Percentiles rank a stretch among this genome's conserved stretches.
Conservation (phyloP, 2,329 filamentous ascomycete genomes). For the Bipolaris victoriae region DNA sequence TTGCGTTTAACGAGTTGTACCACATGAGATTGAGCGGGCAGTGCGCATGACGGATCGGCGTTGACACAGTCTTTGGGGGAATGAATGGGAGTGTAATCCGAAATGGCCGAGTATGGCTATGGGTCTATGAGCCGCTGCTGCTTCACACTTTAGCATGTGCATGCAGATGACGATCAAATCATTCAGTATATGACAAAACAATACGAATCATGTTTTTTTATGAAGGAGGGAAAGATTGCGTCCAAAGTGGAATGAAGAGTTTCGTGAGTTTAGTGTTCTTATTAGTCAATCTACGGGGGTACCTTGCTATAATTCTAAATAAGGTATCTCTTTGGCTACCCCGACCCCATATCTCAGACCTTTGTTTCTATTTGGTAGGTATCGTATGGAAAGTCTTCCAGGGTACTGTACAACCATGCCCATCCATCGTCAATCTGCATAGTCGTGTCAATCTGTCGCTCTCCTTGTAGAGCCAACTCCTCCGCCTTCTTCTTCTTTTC, state of each 20-base stretch:
- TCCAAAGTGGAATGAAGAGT: neutral
- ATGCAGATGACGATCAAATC: slow-evolving; percentile 22
- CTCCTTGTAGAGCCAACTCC: slow-evolving; percentile 47
- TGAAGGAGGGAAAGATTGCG: neutral
- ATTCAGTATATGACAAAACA: slow-evolving; percentile 24
- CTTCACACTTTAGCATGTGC: slow-evolving; percentile 10
- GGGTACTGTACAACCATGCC: slow-evolving; percentile 58
- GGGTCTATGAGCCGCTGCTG: slow-evolving; percentile 8
- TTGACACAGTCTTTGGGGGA: slow-evolving; percentile 11
- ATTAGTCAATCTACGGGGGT: neutral
- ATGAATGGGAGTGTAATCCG: slow-evolving; percentile 10
- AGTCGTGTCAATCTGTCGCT: slow-evolving; percentile 53
- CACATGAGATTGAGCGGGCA: slow-evolving; percentile 7
- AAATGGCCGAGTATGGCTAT: slow-evolving; percentile 3
- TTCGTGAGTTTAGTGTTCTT: neutral
- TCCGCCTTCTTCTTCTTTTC: slow-evolving; percentile 41
- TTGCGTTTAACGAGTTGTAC: slow-evolving; percentile 21
- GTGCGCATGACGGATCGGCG: slow-evolving; percentile 14
- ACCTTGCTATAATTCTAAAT: neutral
- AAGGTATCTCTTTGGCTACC: no score
- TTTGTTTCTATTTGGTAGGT: slow-evolving; percentile 60
- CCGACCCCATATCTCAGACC: neutral
- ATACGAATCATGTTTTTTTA: slow-evolving; percentile 17
- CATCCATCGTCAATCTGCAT: slow-evolving; percentile 67
- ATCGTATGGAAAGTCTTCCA: slow-evolving; percentile 67